Conservation (phyloP, 139 green algal genomes). For the Coelastrella sp. region DNA sequence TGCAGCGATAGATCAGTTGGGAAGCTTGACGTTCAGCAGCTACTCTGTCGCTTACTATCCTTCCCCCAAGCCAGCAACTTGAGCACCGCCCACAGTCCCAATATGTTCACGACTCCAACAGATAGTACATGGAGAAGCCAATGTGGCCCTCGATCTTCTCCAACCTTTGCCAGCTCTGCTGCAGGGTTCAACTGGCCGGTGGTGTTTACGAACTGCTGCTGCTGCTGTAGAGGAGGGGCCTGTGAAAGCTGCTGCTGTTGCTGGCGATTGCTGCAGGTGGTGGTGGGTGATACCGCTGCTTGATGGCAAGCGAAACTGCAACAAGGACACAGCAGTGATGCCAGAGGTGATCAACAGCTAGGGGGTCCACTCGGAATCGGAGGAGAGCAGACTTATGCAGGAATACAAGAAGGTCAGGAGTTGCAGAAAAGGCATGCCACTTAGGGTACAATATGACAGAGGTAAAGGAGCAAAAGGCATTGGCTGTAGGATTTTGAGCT, state of each 20-base stretch:
- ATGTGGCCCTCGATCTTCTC: background rate
- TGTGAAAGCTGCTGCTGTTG: background rate
- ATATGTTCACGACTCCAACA: conserved; percentile 32
- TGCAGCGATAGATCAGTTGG: background rate
- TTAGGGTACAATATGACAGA: too few relatives aligned
- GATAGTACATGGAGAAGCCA: conserved; percentile 27
- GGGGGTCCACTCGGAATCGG: too few relatives aligned
- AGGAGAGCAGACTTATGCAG: too few relatives aligned
- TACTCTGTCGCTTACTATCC: conserved; percentile 18
- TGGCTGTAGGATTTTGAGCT: too few relatives aligned
- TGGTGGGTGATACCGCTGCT: background rate
- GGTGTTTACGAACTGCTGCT: background rate
- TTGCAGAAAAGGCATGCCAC: too few relatives aligned
- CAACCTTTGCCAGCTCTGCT: conserved; percentile 12
- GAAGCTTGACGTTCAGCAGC: background rate
- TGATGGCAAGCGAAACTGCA: background rate
- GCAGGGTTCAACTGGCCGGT: background rate
- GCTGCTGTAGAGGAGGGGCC: background rate
- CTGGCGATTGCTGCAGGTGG: background rate
- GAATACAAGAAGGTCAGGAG: too few relatives aligned
- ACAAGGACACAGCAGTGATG: background rate
- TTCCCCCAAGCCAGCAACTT: conserved; percentile 1
- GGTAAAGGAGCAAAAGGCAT: too few relatives aligned
- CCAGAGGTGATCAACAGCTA: too few relatives aligned
- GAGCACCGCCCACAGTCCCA: conserved; percentile 21